These are phyloP conservation scores for Glycyrrhiza uralensis DNA, from an alignment of 306 rosid genomes.

Conservation along the genomic window DNA sequence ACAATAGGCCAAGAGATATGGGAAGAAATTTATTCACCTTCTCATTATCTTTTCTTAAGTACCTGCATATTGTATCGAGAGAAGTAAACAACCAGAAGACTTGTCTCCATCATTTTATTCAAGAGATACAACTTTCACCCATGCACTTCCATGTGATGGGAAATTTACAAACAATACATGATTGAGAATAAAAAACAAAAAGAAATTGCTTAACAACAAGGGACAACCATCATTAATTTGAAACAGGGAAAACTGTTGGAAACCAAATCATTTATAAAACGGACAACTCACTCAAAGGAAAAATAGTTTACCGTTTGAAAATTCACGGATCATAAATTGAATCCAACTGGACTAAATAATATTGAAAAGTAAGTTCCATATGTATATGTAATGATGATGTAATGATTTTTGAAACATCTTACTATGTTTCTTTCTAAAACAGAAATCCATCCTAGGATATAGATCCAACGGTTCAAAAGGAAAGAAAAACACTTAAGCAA, in stretches of 20 bases:
- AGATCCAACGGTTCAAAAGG: conserved; percentile 3
- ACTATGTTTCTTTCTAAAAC: conserved; percentile 3
- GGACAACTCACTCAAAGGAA: background rate
- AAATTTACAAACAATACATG: background rate
- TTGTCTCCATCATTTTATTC: conserved; percentile 9
- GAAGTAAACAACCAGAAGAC: conserved; percentile 26
- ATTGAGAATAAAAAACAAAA: background rate
- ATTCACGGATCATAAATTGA: background rate
- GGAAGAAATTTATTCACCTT: conserved; percentile 63
- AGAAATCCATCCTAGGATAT: conserved; percentile 1
- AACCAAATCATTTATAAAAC: conserved; percentile 18
- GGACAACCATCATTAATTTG: conserved; percentile 8
- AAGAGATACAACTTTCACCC: conserved; percentile 7
- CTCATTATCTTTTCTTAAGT: conserved; percentile 49
- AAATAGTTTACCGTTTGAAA: conserved; percentile 14
- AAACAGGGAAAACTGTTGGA: conserved; percentile 4
- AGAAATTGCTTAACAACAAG: conserved; percentile 19
- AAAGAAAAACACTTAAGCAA: conserved; percentile 4
- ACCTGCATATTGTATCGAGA: conserved; percentile 44
- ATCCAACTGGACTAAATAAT: conserved; percentile 3
- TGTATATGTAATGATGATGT: background rate
- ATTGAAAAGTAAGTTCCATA: conserved; percentile 16
- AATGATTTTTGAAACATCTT: background rate
- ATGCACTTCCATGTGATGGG: background rate
- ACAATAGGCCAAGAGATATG: conserved; percentile 71